phyloP scores from a whole-genome alignment of 179 eudicot genomes.

The Dionaea muscipula region DNA sequence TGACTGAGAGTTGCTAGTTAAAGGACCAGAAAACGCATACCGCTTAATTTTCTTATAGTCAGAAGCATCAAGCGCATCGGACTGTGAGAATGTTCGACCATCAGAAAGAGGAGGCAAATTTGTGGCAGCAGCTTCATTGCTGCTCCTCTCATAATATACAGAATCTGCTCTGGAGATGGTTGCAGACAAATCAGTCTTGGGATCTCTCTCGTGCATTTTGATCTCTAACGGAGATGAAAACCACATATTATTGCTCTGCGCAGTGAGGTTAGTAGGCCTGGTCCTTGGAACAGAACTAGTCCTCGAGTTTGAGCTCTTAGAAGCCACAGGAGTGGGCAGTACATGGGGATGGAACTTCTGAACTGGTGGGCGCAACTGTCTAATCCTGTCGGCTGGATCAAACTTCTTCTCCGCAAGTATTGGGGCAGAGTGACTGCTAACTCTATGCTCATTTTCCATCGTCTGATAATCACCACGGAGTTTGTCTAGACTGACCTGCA shows the following conservation, averaged over 20 bases:
- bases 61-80: slow-evolving; percentile 32
- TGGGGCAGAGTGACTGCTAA: slow-evolving; percentile 85
- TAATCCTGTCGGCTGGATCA: slow-evolving; percentile 57
- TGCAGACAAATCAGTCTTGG: slow-evolving; percentile 26
- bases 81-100: slow-evolving; percentile 28
- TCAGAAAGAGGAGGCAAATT: slow-evolving; percentile 46
- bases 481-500: slow-evolving; percentile 45
- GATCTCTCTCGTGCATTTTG: slow-evolving; percentile 40
- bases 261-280: slow-evolving; percentile 23
- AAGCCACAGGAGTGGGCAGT: slow-evolving; percentile 83
- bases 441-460: slow-evolving; percentile 35
- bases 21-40: slow-evolving; percentile 70
- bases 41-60: slow-evolving; percentile 51
- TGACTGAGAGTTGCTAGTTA: slow-evolving; percentile 47
- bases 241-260: slow-evolving; percentile 33
- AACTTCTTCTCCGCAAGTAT: slow-evolving; percentile 62
- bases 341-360: slow-evolving; percentile 62
- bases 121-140: slow-evolving; percentile 26
- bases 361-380: slow-evolving; percentile 43
- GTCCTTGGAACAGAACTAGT: slow-evolving; percentile 36
- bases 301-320: slow-evolving; percentile 43
- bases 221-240: slow-evolving; percentile 56
- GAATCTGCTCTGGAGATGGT: slow-evolving; percentile 20
- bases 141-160: slow-evolving; percentile 24
- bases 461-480: slow-evolving; percentile 37